Evolutionary conservation across 805 yeast genomes (phyloP), one percentile per base, ranked within the genome.

Genomic region (Nakazawaea ambrosiae): DNA sequence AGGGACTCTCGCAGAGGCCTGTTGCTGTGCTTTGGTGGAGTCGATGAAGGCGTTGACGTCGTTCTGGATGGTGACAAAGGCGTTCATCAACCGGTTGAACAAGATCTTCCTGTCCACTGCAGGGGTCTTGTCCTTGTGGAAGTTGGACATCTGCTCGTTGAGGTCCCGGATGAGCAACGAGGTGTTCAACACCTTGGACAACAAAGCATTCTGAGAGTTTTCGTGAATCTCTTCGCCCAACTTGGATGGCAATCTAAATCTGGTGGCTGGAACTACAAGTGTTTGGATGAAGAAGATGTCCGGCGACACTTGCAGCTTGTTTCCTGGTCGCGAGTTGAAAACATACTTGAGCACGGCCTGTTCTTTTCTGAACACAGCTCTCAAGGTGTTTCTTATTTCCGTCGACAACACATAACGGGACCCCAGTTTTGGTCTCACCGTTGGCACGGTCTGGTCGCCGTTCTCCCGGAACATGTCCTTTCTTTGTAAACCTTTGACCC

Each of bases 211-310:
- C 64, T 88, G 95, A 33, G 92, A 66, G 58, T 87, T 89, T 63
- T 92, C 96, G 59, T 92, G 97, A 43, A 90, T 75, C 58, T 87
- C 97, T 40, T 92, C 99, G 40, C 98, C 98, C 42, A 92, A 68
- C 60, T 89, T 89, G 12, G 95, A 81, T n/a, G 99, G 98, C 48
- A 89, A 71, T 59, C 99, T 76, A 69, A 92, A 92, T 59, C 97
- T 73, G 2, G 97, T 94, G 35, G 98, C 89, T 26, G 99, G 98
- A 27, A 94, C 97, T 28, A 88, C 81, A 41, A 92, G 65, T 4
- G 87, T 79, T 48, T 86, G 89, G 49, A 87, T 71, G 66, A 92
- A 94, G 59, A 94, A 92, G 70, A 86, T 73, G 53, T 90, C 96
- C 15, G 96, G 82, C 3, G 62, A 51, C 8, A 69, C 66, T 19